Evolutionary conservation across 169 alveolate genomes (phyloP).

Genomic region (Miamiensis avidus): DNA sequence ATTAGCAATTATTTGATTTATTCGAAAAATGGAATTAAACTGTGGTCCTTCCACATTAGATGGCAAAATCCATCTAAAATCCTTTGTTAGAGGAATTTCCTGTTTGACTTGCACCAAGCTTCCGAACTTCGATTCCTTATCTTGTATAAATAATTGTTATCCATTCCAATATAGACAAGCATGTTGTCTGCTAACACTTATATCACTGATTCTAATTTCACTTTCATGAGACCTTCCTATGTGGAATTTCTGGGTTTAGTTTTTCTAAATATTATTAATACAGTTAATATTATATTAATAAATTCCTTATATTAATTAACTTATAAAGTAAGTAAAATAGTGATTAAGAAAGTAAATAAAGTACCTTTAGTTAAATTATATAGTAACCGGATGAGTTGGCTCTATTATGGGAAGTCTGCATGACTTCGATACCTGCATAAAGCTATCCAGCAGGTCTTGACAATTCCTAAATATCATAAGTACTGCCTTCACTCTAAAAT

Average conservation of each 20-base stretch:
- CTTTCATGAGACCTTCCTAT: conserved; percentile 83
- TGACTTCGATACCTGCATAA: background rate
- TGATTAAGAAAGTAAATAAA: too few relatives aligned
- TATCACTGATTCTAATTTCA: conserved; percentile 81
- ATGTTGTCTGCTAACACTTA: conserved; percentile 73
- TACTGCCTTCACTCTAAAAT: conserved; percentile 3
- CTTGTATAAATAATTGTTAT: conserved; percentile 44
- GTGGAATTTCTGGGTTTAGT: background rate
- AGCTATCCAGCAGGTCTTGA: conserved; percentile 7
- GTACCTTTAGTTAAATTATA: background rate
- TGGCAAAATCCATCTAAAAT: background rate
- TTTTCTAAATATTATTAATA: background rate
- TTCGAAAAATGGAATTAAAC: background rate
- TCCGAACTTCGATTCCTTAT: conserved; percentile 63
- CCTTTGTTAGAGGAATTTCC: conserved; percentile 15
- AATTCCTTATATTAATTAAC: background rate
- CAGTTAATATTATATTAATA: too few relatives aligned
- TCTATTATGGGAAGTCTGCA: too few relatives aligned
- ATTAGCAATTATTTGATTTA: background rate
- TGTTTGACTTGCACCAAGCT: conserved; percentile 49
- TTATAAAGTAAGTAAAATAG: too few relatives aligned
- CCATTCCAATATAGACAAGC: conserved; percentile 29
- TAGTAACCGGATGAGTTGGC: background rate
- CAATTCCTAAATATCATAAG: background rate
- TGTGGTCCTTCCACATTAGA: conserved; percentile 21